Percentiles rank a stretch among this genome's conserved stretches.
phyloP scores from a whole-genome alignment of 768 basidiomycete genomes.

The Rhodocollybia butyracea region DNA sequence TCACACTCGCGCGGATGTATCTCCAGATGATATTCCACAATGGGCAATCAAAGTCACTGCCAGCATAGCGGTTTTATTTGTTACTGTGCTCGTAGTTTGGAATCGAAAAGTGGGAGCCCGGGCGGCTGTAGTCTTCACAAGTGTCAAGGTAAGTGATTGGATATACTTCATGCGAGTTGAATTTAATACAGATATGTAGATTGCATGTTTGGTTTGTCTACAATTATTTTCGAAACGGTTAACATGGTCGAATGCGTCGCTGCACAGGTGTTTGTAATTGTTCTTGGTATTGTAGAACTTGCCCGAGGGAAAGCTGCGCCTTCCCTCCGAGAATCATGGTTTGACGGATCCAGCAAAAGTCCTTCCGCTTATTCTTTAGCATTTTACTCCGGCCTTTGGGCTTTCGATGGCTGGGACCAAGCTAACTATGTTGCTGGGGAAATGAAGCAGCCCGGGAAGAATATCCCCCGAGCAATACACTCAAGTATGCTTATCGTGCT shows the following conservation, averaged over 20 bases:
- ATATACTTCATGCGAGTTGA: conserved; percentile 1
- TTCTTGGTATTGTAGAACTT: conserved; percentile 78
- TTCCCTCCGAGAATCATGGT: conserved; percentile 66
- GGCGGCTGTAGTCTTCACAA: conserved; percentile 83
- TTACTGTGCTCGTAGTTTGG: conserved; percentile 76
- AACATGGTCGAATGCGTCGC: conserved; percentile 4
- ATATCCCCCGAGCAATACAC: conserved; percentile 88
- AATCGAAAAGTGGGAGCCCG: conserved; percentile 76
- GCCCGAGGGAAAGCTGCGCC: conserved; percentile 66
- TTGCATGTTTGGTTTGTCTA: conserved; percentile 10
- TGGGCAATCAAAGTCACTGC: conserved; percentile 93
- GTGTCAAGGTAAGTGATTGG: conserved; percentile 61
- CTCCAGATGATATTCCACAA: conserved; percentile 77
- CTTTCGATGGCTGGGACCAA: conserved; percentile 96
- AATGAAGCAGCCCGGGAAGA: conserved; percentile 76
- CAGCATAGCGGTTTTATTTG: conserved; percentile 61
- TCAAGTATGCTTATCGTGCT: conserved; percentile 83
- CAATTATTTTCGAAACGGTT: not conserved
- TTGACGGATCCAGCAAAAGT: conserved; percentile 69
- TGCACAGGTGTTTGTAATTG: conserved; percentile 60
- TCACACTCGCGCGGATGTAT: conserved; percentile 62
- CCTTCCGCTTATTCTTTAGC: conserved; percentile 91
- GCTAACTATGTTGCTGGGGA: conserved; percentile 90
- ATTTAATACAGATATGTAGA: conserved; percentile 2
- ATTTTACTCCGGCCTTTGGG: conserved; percentile 92